Conservation (phyloP, 306 rosid genomes). For the Castanea mollissima region DNA sequence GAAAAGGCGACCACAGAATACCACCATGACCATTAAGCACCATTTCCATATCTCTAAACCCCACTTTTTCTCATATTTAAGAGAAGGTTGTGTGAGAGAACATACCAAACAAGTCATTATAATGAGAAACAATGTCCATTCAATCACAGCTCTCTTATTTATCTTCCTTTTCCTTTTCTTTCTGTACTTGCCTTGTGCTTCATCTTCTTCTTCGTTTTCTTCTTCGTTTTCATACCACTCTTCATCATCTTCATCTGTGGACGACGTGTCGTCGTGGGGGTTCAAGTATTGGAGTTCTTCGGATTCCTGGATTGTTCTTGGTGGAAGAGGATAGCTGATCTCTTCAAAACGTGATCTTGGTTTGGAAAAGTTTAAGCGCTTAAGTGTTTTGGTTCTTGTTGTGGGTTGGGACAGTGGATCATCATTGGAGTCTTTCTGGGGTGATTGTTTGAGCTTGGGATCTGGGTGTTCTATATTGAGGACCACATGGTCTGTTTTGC, state of each 20-base stretch:
- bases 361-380: slow-evolving; percentile 40
- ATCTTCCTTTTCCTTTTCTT: slow-evolving; percentile 29
- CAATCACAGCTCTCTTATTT: slow-evolving; percentile 37
- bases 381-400: slow-evolving; percentile 27
- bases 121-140: slow-evolving; percentile 39
- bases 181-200: not conserved
- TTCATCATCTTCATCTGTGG: slow-evolving; percentile 22
- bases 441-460: slow-evolving; percentile 3
- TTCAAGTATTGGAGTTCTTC: slow-evolving; percentile 5
- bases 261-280: slow-evolving; percentile 7
- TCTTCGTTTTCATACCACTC: slow-evolving; percentile 19
- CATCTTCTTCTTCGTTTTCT: slow-evolving; percentile 11
- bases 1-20: slow-evolving; percentile 48
- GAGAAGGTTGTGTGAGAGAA: slow-evolving; percentile 24
- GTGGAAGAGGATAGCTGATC: slow-evolving; percentile 13
- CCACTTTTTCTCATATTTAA: slow-evolving; percentile 23
- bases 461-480: slow-evolving; percentile 33
- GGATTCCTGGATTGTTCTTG: slow-evolving; percentile 29
- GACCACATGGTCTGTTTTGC: slow-evolving; percentile 26
- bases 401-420: not conserved
- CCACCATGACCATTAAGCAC: slow-evolving; percentile 50
- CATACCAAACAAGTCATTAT: slow-evolving; percentile 43
- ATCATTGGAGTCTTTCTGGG: not conserved
- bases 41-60: slow-evolving; percentile 44
- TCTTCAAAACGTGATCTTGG: slow-evolving; percentile 51